Conservation (phyloP, 352 stramenopile genomes). For the Lagenidium giganteum region DNA sequence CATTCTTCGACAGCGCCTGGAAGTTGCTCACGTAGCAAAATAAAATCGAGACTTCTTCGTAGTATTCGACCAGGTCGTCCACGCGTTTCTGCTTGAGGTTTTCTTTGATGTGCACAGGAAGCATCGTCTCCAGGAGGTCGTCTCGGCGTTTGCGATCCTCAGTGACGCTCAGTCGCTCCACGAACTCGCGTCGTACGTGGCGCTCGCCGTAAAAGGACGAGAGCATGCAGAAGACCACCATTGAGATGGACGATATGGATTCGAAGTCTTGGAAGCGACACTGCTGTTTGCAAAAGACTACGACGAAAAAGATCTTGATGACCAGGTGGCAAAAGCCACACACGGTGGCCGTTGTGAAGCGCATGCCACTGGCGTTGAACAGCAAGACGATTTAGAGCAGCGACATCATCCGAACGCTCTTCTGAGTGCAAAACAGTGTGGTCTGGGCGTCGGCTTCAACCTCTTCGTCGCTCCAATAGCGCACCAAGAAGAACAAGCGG, state of each 20-base stretch:
- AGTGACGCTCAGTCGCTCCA: conserved; percentile 48
- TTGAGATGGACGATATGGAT: conserved; percentile 35
- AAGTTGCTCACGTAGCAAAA: conserved; percentile 86
- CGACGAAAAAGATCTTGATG: conserved; percentile 37
- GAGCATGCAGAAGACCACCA: conserved; percentile 65
- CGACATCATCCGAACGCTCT: conserved; percentile 46
- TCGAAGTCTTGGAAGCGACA: conserved; percentile 44
- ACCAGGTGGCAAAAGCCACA: conserved; percentile 42
- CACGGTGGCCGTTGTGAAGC: conserved; percentile 51
- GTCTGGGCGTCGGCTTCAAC: conserved; percentile 7
- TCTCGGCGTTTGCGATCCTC: conserved; percentile 68
- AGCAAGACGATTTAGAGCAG: conserved; percentile 53
- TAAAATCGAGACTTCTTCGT: conserved; percentile 78
- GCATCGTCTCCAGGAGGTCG: conserved; percentile 69
- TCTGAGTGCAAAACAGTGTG: conserved; percentile 50
- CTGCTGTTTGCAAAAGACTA: conserved; percentile 44
- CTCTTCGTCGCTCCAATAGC: conserved; percentile 22
- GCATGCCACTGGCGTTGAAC: conserved; percentile 63
- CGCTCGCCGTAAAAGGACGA: conserved; percentile 61
- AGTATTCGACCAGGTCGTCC: conserved; percentile 59
- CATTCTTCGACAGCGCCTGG: conserved; percentile 51
- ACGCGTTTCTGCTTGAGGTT: conserved; percentile 66
- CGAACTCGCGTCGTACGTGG: conserved; percentile 60
- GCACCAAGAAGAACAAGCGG: conserved; percentile 34
- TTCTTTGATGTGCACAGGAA: conserved; percentile 73